These are phyloP conservation scores for Calonectria hongkongensis DNA, from an alignment of 2,329 filamentous ascomycete species.

Conservation along the genomic window DNA sequence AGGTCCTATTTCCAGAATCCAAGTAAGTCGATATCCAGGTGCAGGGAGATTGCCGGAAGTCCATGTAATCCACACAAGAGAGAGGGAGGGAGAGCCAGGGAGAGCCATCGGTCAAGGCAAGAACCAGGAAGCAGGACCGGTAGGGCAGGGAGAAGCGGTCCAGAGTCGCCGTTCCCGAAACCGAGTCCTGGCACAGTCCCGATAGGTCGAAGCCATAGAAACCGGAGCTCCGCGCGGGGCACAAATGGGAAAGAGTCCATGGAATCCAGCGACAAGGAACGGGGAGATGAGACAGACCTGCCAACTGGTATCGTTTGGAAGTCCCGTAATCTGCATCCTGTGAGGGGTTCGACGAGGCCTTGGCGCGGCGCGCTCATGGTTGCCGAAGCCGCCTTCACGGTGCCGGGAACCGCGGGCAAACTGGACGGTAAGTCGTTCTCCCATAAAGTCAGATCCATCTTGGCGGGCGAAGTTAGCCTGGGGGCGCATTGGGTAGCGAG, in stretches of 20 bases:
- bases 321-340: slow-evolving; percentile 97
- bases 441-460: slow-evolving; percentile 99
- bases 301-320: slow-evolving; percentile 99
- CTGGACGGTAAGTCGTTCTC: slow-evolving; percentile 96
- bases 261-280: slow-evolving; percentile 71
- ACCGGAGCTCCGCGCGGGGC: slow-evolving; percentile 57
- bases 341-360: slow-evolving; percentile 95
- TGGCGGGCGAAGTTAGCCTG: slow-evolving; percentile 52
- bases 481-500: slow-evolving; percentile 40
- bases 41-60: slow-evolving; percentile 56
- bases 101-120: slow-evolving; percentile 63
- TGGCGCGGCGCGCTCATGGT: slow-evolving; percentile 75
- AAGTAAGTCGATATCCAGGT: slow-evolving; percentile 85
- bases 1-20: slow-evolving; percentile 93
- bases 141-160: slow-evolving; percentile 50
- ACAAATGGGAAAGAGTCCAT: slow-evolving; percentile 60
- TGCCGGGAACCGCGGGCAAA: slow-evolving; percentile 91
- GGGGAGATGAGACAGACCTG: slow-evolving; percentile 91
- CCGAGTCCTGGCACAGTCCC: slow-evolving; percentile 53
- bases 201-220: slow-evolving; percentile 55
- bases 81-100: slow-evolving; percentile 45
- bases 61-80: slow-evolving; percentile 61
- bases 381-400: slow-evolving; percentile 70
- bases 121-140: slow-evolving; percentile 54
- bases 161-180: slow-evolving; percentile 55